phyloP scores from a whole-genome alignment of 2,329 filamentous ascomycete genomes.

The Alternaria gansuensis region DNA sequence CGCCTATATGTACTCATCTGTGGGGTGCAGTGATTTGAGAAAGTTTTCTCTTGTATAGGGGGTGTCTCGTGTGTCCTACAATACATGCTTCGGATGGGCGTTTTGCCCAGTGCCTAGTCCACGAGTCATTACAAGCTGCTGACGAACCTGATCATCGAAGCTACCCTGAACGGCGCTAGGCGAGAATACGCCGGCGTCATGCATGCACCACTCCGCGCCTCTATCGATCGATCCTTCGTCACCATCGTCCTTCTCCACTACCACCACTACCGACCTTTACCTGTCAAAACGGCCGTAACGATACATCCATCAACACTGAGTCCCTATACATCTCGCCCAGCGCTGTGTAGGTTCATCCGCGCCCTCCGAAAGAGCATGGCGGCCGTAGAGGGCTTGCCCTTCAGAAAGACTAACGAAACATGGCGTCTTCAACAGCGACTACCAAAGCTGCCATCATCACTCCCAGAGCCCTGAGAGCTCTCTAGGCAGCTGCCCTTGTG shows the following conservation, averaged over 20 bases:
- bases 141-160: constrained; percentile 14
- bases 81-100: constrained; percentile 20
- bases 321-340: constrained; percentile 34
- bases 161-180: constrained; percentile 17
- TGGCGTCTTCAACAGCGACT: constrained; percentile 35
- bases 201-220: constrained; percentile 23
- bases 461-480: constrained; percentile 18
- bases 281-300: constrained; percentile 12
- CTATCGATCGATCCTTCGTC: constrained; percentile 23
- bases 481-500: constrained; percentile 8
- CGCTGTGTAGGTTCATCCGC: constrained; percentile 45
- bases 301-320: constrained; percentile 16
- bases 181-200: constrained; percentile 11
- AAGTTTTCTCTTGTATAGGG: constrained; percentile 13
- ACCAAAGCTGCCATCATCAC: constrained; percentile 24
- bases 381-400: constrained; percentile 41
- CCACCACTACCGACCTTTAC: constrained; percentile 7
- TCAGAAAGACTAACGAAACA: constrained; percentile 44
- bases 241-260: constrained; percentile 21
- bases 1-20: constrained; percentile 11
- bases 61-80: constrained; percentile 19
- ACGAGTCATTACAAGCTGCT: constrained; percentile 19
- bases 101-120: constrained; percentile 26
- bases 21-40: constrained; percentile 11
- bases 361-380: constrained; percentile 40